These are phyloP conservation scores for Colletotrichum navitas DNA, from an alignment of 2,329 filamentous ascomycete genomes.

Conservation along the genomic window DNA sequence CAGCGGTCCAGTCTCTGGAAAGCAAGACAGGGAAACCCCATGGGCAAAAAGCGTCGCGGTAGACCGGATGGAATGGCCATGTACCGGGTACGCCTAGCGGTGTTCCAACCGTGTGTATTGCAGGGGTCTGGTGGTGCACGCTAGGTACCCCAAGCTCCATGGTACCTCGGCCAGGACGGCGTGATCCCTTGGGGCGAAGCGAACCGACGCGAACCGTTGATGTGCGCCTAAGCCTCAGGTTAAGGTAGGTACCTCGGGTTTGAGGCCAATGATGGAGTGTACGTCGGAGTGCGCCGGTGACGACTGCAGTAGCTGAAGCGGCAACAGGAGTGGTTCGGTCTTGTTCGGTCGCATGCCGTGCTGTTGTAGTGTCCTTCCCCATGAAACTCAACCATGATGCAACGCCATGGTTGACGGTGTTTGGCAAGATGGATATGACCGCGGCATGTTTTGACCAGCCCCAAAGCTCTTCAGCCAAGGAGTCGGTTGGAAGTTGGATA, in stretches of 20 bases:
- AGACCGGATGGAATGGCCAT: slow-evolving; percentile 19
- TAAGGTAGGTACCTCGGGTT: slow-evolving; percentile 15
- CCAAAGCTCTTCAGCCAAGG: not conserved
- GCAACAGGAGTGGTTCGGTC: not conserved
- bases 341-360: slow-evolving; percentile 15
- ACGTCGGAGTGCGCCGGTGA: slow-evolving; percentile 18
- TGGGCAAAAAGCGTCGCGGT: slow-evolving; percentile 13
- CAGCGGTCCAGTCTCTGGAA: slow-evolving; percentile 26
- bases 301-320: slow-evolving; percentile 1
- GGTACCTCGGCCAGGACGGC: slow-evolving; percentile 9
- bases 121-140: slow-evolving; percentile 3
- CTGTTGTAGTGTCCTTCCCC: slow-evolving; percentile 11
- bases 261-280: slow-evolving; percentile 6
- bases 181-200: slow-evolving; percentile 31
- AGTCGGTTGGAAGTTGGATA: not conserved
- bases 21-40: slow-evolving; percentile 30
- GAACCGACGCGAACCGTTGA: slow-evolving; percentile 39
- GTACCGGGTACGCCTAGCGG: slow-evolving; percentile 28
- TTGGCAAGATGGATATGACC: not conserved
- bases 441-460: slow-evolving; percentile 12
- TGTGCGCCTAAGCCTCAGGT: slow-evolving; percentile 30
- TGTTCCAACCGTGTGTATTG: not conserved
- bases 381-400: slow-evolving; percentile 1
- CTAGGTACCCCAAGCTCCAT: slow-evolving; percentile 23
- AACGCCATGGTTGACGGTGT: slow-evolving; percentile 1